Conservation (phyloP, 192 early-diverging fungal genomes). For the Gigaspora rosea region DNA sequence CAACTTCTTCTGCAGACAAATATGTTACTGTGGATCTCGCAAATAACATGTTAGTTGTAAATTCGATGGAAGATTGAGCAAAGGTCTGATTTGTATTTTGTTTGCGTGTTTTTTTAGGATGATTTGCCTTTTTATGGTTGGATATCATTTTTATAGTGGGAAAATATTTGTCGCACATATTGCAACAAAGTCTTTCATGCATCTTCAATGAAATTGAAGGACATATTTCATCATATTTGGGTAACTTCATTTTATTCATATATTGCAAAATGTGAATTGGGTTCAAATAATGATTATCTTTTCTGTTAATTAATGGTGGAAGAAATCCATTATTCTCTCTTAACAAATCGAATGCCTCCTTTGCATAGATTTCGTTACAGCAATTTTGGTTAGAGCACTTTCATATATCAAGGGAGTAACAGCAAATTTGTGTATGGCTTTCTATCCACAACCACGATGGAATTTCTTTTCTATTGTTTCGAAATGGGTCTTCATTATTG, state of each 20-base stretch:
- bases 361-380: neutral
- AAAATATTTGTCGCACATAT: conserved; percentile 1
- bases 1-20: no score
- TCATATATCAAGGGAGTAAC: neutral
- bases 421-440: neutral
- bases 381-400: neutral
- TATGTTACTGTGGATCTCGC: no score
- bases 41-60: no score
- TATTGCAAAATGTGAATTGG: no score
- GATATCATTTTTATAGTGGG: neutral
- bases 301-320: neutral
- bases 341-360: neutral
- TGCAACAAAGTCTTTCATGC: no score
- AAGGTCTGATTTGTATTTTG: no score
- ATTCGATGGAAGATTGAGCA: no score
- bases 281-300: neutral
- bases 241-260: no score
- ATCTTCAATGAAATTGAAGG: no score
- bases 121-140: neutral
- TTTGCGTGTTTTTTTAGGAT: no score
- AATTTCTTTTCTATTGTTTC: neutral
- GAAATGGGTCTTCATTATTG: neutral
- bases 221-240: no score
- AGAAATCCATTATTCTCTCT: neutral
- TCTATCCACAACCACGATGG: neutral